phyloP scores from a whole-genome alignment of 179 eudicot genomes.

The Monotropa hypopitys region DNA sequence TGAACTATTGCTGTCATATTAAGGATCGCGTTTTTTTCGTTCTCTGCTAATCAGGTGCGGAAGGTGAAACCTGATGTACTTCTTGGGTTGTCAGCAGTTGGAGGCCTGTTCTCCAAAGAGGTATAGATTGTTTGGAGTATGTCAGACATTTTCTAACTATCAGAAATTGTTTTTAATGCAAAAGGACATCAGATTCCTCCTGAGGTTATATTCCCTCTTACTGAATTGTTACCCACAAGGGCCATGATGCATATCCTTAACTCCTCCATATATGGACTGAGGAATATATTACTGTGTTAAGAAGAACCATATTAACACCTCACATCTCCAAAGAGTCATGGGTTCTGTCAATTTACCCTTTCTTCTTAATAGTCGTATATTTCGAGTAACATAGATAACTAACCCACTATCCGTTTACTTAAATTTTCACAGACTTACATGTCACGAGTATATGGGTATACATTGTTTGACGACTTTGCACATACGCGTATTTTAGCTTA shows the following conservation, averaged over 20 bases:
- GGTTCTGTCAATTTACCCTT: not conserved
- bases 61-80: constrained; percentile 89
- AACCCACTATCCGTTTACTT: not conserved
- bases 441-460: not conserved
- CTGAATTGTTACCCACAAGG: not conserved
- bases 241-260: not conserved
- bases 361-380: not conserved
- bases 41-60: constrained; percentile 38
- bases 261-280: not conserved
- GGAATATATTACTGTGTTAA: not conserved
- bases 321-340: not conserved
- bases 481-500: not conserved
- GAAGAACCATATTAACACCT: not conserved
- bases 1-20: not conserved
- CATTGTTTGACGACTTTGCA: not conserved
- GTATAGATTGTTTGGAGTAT: constrained; percentile 18
- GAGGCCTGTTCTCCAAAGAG: constrained; percentile 81
- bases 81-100: constrained; percentile 85
- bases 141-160: not conserved
- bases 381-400: not conserved
- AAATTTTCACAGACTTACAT: not conserved
- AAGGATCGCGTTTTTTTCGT: constrained; percentile 4
- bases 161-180: not conserved
- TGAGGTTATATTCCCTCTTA: not conserved
- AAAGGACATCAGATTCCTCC: not conserved